Evolutionary conservation across 2,329 filamentous ascomycete species (phyloP).

Genomic region (Pestalotiopsis sp.): DNA sequence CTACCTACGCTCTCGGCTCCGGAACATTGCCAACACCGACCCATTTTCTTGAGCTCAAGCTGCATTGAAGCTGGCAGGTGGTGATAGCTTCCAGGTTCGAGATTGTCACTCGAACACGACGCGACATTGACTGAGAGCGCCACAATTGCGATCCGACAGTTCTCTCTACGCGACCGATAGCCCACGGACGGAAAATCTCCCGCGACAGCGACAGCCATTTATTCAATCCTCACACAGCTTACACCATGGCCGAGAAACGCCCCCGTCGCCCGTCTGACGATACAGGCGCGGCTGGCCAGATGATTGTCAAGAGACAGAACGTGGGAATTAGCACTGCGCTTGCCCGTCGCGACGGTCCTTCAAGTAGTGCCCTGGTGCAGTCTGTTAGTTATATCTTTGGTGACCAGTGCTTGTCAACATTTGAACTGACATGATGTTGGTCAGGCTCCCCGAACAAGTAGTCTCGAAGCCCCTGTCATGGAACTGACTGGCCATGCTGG

Average conservation of each 20-base stretch:
- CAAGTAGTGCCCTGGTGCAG: constrained; percentile 50
- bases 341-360: constrained; percentile 53
- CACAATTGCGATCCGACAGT: not conserved
- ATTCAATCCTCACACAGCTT: too few species aligned
- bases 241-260: constrained; percentile 86
- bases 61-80: not conserved
- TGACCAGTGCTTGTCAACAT: not conserved
- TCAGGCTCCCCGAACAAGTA: constrained; percentile 79
- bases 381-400: constrained; percentile 41
- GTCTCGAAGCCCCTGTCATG: constrained; percentile 89
- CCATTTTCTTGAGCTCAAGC: constrained; percentile 7
- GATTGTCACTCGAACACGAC: not conserved
- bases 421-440: constrained; percentile 20
- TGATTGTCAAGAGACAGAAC: constrained; percentile 90
- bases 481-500: constrained; percentile 82
- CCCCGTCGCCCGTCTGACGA: constrained; percentile 86
- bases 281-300: constrained; percentile 71
- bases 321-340: constrained; percentile 53
- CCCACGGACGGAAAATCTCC: not conserved
- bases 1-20: not conserved
- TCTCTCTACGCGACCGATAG: not conserved
- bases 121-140: not conserved
- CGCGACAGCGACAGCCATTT: not conserved
- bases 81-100: not conserved
- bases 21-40: constrained; percentile 10